Base-by-base conservation (phyloP, 2,329 filamentous ascomycete species). In the Onygenales sp. region DNA sequence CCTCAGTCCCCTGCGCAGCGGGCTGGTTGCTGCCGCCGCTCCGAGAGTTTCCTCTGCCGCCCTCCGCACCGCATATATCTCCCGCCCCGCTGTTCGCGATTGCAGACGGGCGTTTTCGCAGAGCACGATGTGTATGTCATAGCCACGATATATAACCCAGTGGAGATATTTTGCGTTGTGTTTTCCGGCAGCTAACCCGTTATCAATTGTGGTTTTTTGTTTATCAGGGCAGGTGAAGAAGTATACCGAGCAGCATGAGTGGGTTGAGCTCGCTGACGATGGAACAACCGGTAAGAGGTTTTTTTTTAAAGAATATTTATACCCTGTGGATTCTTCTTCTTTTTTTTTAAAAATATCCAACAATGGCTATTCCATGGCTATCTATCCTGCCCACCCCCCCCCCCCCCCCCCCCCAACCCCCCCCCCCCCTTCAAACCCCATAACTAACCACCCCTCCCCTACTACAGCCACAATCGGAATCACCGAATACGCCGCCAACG, bases 201-300 rank as follows among this genome's bases (percentile, higher is more conserved):
- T 17, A 17, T 17, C 17, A 17, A 17, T 17, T 17, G 17, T 0
- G 9, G 42, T 54, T 47, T 17, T 13, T 14, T 13, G 10, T 39
- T 48, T 50, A n/a, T 21, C 32, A 32, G 74, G 66, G 55, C 65
- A 71, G 59, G 65, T 69, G 51, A 92, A 93, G 75, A 88, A 85
- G 71, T 98, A 95, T 79, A 96, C 93, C 60, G 86, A 91, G 71
- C 92, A 96, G 69, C 93, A 98, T 78, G 93, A 98, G 78, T 98
- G 93, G 93, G 84, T 98, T 69, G 90, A 96, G 73, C 76, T 95
- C 56, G 85, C 84, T 54, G 83, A 82, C 50, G 87, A 94, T 73
- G 84, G 86, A 69, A 92, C 87, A 72, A 86, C 85, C 49, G 91
- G 88, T 77, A 82, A 51, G 53, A 57, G 38, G 46, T 33, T 2